A percentile compares a stretch with the other conserved stretches of the same genome.
These are phyloP conservation scores for Geotrichum bryndzae DNA, from an alignment of 1,139 yeast genomes.

Conservation along the genomic window DNA sequence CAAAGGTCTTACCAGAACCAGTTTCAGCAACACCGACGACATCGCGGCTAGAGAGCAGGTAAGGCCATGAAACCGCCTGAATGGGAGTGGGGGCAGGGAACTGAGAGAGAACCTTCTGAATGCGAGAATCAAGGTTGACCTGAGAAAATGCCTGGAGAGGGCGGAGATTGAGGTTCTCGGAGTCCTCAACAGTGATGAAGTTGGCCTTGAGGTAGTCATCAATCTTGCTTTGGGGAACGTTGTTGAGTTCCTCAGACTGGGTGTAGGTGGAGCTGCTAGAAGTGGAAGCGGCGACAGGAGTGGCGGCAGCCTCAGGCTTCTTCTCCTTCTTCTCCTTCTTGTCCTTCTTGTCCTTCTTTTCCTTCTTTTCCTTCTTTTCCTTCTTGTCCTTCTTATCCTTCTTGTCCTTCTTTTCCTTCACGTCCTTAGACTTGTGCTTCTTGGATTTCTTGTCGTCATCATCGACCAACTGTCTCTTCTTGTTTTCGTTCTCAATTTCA, in stretches of 20 bases:
- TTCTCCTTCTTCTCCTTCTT: constrained; percentile 41
- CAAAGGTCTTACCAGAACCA: constrained; percentile 96
- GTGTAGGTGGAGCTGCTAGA: constrained; percentile 7
- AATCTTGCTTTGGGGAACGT: constrained; percentile 47
- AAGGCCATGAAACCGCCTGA: constrained; percentile 98
- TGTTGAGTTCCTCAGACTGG: constrained; percentile 11
- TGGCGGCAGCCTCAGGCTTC: constrained; percentile 6
- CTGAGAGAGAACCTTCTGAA: constrained; percentile 53
- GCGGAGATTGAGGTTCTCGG: constrained; percentile 43
- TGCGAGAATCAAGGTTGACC: constrained; percentile 50
- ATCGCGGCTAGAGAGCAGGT: constrained; percentile 68
- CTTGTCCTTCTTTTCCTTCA: constrained; percentile 21
- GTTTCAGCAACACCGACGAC: constrained; percentile 98
- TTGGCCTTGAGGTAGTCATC: constrained; percentile 60
- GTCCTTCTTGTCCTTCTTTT: constrained; percentile 44
- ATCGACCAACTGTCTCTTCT: constrained; percentile 14
- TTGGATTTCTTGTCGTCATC: constrained; percentile 14
- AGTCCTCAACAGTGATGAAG: constrained; percentile 78
- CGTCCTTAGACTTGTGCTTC: constrained; percentile 19
- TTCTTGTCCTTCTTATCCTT: constrained; percentile 23
- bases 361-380: constrained; percentile 25
- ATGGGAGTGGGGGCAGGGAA: constrained; percentile 94
- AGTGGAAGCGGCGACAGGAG: neutral
- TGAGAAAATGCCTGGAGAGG: constrained; percentile 71
- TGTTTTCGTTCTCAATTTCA: constrained; percentile 8